These are phyloP conservation scores for Pleomassaria siparia DNA, from an alignment of 2,329 filamentous ascomycete genomes.

Conservation along the genomic window DNA sequence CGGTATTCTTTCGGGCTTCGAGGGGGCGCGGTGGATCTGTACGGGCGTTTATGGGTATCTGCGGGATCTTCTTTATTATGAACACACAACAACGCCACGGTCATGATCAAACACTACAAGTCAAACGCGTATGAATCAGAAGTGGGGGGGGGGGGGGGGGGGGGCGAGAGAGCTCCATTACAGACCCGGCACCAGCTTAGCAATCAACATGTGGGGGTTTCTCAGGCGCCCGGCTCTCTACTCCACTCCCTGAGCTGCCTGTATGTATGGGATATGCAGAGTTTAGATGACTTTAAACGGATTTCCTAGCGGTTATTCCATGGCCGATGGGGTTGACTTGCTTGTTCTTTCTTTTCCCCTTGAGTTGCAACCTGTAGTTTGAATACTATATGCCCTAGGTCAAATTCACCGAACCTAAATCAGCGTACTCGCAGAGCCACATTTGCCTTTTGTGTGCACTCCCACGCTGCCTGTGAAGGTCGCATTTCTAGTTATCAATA, in stretches of 20 bases:
- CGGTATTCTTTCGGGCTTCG: constrained; percentile 11
- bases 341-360: constrained; percentile 10
- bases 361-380: constrained; percentile 22
- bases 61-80: constrained; percentile 21
- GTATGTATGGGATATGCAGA: not conserved
- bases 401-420: constrained; percentile 16
- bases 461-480: not conserved
- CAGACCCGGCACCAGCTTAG: not conserved
- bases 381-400: constrained; percentile 14
- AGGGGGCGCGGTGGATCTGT: constrained; percentile 26
- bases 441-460: too few relatives aligned
- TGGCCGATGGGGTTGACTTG: constrained; percentile 1
- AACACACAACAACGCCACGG: constrained; percentile 3
- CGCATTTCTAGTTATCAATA: too few relatives aligned
- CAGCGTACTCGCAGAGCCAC: too few relatives aligned
- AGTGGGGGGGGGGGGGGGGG: too few relatives aligned
- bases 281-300: constrained; percentile 2
- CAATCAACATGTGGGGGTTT: constrained; percentile 8
- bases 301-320: constrained; percentile 4
- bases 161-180: not conserved
- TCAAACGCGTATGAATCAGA: not conserved
- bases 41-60: constrained; percentile 33
- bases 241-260: constrained; percentile 3
- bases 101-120: not conserved
- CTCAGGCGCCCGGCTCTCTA: not conserved